These are phyloP conservation scores for Begonia peltatifolia DNA, from an alignment of 306 rosid species.

Conservation along the genomic window DNA sequence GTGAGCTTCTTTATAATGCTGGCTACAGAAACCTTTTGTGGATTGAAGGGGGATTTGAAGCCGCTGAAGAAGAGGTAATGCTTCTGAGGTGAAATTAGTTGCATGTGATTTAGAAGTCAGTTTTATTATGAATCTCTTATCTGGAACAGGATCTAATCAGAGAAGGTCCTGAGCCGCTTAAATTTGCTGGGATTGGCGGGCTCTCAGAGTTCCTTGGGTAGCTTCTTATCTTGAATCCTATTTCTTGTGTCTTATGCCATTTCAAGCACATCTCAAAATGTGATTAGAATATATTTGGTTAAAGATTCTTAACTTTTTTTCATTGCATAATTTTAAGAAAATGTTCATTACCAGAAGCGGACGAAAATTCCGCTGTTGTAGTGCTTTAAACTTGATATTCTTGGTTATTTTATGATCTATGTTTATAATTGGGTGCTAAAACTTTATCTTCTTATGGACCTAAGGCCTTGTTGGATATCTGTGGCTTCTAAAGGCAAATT, in stretches of 20 bases:
- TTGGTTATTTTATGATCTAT: no score
- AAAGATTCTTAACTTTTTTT: no score
- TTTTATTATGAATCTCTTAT: conserved; percentile 11
- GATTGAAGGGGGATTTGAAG: conserved; percentile 91
- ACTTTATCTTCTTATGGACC: no score
- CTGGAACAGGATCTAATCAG: conserved; percentile 67
- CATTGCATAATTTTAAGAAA: no score
- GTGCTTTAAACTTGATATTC: no score
- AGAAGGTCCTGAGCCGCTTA: conserved; percentile 78
- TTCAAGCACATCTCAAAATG: no score
- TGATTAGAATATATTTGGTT: no score
- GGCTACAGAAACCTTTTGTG: conserved; percentile 84
- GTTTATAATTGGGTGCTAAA: no score
- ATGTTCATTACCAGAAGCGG: no score
- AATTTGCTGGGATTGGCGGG: conserved; percentile 88
- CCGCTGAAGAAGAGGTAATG: conserved; percentile 79
- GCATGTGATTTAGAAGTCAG: conserved; percentile 5
- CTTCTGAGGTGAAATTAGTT: not conserved
- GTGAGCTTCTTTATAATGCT: conserved; percentile 63
- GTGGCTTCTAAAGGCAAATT: not conserved
- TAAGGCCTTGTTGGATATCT: no score
- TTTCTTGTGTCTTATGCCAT: no score
- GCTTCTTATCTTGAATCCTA: not conserved
- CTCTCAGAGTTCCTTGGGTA: conserved; percentile 88
- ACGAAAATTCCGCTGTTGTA: no score